Evolutionary conservation across 495 filamentous ascomycete genomes (phyloP), one percentile per base, ranked within the genome.

Genomic region (Zalerion maritima): DNA sequence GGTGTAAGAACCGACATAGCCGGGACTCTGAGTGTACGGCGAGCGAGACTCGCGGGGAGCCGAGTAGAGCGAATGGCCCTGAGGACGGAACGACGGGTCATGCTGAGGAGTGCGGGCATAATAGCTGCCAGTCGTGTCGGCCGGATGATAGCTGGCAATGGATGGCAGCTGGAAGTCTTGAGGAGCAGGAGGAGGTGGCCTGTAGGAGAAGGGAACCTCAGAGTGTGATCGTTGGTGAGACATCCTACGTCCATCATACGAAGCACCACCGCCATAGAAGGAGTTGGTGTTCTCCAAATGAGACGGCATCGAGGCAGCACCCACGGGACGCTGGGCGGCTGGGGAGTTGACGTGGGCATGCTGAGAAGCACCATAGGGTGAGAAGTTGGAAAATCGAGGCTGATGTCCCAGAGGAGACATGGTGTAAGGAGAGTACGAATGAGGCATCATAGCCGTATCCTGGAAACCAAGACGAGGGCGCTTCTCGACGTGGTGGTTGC

Each of bases 401-500:
- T 40, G 38, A n/a, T 40, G 29, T 13, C 7, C 26, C 7, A 35
- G 27, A 2, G 25, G 7, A 2, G 35, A 24, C 25, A 44, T 38
- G 22, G 32, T 40, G 11, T 37, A 29, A 1, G 21, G 5, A 7
- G 20, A 14, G 28, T 6, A 18, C 26, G 23, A 42, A 24, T 11
- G 33, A 28, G 26, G 40, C 32, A 12, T 29, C 21, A 10, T 47
- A 40, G 17, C n/a, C n/a, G 28, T 16, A 12, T 23, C 4, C 14
- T 26, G 11, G 8, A 32, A 37, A 9, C 38, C 40, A 6, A 42
- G 13, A 4, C 49, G 43, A 28, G 28, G 41, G n/a, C 49, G 49
- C 32, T 54, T 54, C 23, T 49, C 46, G 10, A 24, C 14, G 7
- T 42, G 45, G 18, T 33, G 36, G 21, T 40, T 24, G 3, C 46